These are phyloP conservation scores for Silene vulgaris DNA, from an alignment of 179 eudicot species.

Conservation along the genomic window DNA sequence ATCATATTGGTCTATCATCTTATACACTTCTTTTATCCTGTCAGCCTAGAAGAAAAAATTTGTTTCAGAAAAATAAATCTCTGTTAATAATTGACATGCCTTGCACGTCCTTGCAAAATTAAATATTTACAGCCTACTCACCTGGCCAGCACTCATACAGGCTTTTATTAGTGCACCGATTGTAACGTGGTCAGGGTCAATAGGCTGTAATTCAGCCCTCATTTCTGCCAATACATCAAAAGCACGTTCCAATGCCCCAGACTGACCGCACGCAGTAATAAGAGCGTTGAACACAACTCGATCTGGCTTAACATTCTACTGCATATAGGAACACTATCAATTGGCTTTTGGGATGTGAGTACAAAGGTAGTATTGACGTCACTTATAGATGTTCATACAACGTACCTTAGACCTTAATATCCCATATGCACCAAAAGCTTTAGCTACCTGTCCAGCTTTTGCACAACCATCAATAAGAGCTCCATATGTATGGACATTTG, in stretches of 20 bases:
- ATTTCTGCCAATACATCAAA: slow-evolving; percentile 93
- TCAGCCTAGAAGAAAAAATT: slow-evolving; percentile 46
- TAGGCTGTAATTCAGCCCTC: slow-evolving; percentile 65
- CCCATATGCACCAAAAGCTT: slow-evolving; percentile 99
- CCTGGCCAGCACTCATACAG: slow-evolving; percentile 80
- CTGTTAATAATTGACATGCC: neutral
- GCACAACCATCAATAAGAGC: slow-evolving; percentile 98
- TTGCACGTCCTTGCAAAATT: neutral
- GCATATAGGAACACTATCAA: slow-evolving; percentile 45
- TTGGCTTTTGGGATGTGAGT: slow-evolving; percentile 26
- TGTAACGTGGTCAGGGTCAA: slow-evolving; percentile 90
- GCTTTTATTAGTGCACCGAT: slow-evolving; percentile 91
- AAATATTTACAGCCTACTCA: slow-evolving; percentile 33
- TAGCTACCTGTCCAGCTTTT: slow-evolving; percentile 91
- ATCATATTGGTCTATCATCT: slow-evolving; percentile 59
- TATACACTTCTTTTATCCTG: slow-evolving; percentile 68
- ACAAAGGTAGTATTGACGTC: slow-evolving; percentile 4
- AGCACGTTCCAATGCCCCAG: slow-evolving; percentile 96
- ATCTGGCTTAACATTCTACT: slow-evolving; percentile 99
- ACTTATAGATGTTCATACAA: slow-evolving; percentile 4
- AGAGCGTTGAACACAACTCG: slow-evolving; percentile 96
- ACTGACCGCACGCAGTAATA: slow-evolving; percentile 96
- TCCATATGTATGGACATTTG: slow-evolving; percentile 90
- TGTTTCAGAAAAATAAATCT: neutral
- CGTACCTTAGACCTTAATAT: slow-evolving; percentile 92